Conservation (phyloP, 2,329 filamentous ascomycete species). For the Triangularia verruculosa region DNA sequence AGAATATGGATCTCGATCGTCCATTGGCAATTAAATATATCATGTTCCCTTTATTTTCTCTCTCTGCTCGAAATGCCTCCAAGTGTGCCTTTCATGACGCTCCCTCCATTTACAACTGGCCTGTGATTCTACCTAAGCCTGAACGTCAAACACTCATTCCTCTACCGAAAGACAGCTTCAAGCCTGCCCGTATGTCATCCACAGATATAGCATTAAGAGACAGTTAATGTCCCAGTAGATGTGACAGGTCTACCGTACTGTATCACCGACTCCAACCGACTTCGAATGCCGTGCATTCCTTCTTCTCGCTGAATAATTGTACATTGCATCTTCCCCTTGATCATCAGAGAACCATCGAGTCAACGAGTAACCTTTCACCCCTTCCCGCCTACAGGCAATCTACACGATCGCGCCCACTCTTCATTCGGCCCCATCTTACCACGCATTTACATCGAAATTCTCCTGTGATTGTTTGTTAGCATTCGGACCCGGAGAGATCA, state of each 20-base stretch:
- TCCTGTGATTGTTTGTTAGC: constrained; percentile 57
- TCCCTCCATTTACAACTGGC: neutral
- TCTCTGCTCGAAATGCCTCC: neutral
- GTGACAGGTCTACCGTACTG: neutral
- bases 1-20: neutral
- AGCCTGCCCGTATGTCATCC: neutral
- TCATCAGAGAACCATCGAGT: neutral
- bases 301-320: neutral
- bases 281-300: neutral
- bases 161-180: too few relatives aligned
- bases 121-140: too few relatives aligned
- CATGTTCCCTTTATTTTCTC: neutral
- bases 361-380: neutral
- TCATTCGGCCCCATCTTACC: constrained; percentile 52
- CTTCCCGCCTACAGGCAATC: neutral
- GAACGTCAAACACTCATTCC: too few relatives aligned
- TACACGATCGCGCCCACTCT: neutral
- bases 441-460: constrained; percentile 89
- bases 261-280: neutral
- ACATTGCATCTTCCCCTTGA: neutral
- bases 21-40: neutral
- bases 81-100: neutral
- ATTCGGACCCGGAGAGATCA: neutral
- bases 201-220: neutral
- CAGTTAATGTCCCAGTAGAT: neutral